Evolutionary conservation across 441 rosid species (phyloP).

Genomic region (Pelargonium australe): DNA sequence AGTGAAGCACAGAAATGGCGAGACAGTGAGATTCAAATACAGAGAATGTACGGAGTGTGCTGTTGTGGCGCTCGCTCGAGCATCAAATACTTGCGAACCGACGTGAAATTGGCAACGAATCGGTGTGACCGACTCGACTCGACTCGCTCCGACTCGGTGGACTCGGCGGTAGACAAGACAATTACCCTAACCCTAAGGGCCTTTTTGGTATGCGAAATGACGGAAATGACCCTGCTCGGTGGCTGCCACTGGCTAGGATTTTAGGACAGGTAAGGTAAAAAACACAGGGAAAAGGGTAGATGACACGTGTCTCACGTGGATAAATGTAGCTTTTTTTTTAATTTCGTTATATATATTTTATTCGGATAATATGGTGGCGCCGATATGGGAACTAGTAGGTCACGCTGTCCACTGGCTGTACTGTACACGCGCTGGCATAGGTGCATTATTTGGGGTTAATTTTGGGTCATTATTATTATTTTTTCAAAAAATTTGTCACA

Average conservation of each 20-base stretch:
- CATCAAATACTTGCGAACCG: background rate
- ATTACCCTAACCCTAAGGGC: background rate
- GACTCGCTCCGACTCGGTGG: background rate
- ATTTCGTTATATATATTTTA: too few relatives aligned
- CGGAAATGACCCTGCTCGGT: background rate
- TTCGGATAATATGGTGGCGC: too few relatives aligned
- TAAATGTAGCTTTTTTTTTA: too few relatives aligned
- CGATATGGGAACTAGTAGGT: too few relatives aligned
- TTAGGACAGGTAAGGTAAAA: too few relatives aligned
- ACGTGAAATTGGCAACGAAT: constrained; percentile 5
- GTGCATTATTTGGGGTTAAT: too few relatives aligned
- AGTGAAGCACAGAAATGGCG: background rate
- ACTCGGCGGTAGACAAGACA: constrained; percentile 1
- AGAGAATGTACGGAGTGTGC: background rate
- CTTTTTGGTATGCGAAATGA: background rate
- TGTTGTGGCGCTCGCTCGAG: background rate
- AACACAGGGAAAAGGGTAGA: constrained; percentile 20
- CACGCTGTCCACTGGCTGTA: too few relatives aligned
- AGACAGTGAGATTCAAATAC: background rate
- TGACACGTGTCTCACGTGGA: too few relatives aligned
- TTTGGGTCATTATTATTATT: too few relatives aligned
- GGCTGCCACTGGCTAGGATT: background rate
- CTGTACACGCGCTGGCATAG: too few relatives aligned
- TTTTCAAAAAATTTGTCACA: too few relatives aligned
- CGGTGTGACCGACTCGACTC: constrained; percentile 4